Evolutionary conservation across 2,329 filamentous ascomycete species (phyloP), one percentile per base, ranked within the genome.

Genomic region (Ceratocystis colombiana): DNA sequence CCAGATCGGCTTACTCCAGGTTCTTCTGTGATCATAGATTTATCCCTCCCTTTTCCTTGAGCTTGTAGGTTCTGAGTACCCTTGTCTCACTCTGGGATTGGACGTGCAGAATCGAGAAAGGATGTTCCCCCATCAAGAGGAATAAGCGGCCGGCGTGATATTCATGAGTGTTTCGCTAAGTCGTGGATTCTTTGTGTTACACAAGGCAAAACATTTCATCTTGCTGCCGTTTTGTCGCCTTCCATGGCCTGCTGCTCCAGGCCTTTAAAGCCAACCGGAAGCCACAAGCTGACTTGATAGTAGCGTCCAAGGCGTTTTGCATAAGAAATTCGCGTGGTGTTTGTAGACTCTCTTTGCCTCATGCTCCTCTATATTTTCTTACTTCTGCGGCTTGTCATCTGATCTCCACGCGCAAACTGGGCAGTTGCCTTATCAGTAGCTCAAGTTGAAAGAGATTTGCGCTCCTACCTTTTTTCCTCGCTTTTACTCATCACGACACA

Each of bases 81-180:
- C 33, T 25, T 59, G 53, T 59, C 53, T 59, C 28, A 59, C n/a
- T 17, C 17, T 59, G 28, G 12, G 53, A 33, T n/a, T 59, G 17
- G 12, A 59, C 53, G 53, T 59, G 53, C 53, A 59, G 53, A 33
- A 59, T 59, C 53, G 53, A 33, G 15, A 33, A 17, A 37, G 5
- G 15, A n/a, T 59, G 15, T 8, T 30, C 28, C 7, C n/a, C 33
- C 8, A 37, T 37, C 10, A 37, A 37, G 25, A 25, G 53, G 17
- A 59, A 37, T 20, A 12, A 53, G 48, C 20, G n/a, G 25, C 25
- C 17, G 3, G 53, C 28, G 5, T 59, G 53, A n/a, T 33, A 20
- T n/a, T 17, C 3, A 2, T n/a, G 33, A 12, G 28, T 20, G 7
- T 17, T 59, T 59, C 53, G 53, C 53, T 59, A 59, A 59, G 53